Conservation (phyloP, 2,329 filamentous ascomycete species). For the Aspergillus neoniger region DNA sequence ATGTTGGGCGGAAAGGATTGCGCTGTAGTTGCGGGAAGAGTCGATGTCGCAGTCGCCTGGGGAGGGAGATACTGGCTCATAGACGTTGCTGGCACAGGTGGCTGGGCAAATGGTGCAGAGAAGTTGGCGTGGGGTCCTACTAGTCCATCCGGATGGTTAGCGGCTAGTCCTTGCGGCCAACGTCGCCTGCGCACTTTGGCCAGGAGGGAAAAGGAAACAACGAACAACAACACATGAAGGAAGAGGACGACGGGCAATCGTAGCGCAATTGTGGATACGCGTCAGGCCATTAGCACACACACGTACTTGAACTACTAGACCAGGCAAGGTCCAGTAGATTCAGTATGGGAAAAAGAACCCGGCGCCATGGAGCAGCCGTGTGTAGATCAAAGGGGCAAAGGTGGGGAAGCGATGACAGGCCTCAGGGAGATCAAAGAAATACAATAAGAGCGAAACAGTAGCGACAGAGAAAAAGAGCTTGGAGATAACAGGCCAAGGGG, state of each 20-base stretch:
- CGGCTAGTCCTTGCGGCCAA: constrained; percentile 16
- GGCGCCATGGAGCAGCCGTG: neutral
- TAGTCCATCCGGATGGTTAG: constrained; percentile 24
- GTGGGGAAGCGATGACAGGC: constrained; percentile 3
- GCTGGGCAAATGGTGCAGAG: constrained; percentile 38
- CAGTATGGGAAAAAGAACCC: neutral
- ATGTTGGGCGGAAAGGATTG: constrained; percentile 40
- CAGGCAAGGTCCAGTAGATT: constrained; percentile 1
- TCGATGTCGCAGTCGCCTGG: constrained; percentile 29
- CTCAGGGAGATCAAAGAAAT: neutral
- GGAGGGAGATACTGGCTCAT: constrained; percentile 36
- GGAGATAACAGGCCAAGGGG: constrained; percentile 11
- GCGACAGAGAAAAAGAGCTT: constrained; percentile 1
- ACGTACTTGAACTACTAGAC: neutral
- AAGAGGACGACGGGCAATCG: neutral
- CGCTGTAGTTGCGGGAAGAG: constrained; percentile 33
- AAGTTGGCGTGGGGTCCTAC: constrained; percentile 41
- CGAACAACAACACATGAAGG: neutral
- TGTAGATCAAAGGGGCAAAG: constrained; percentile 2
- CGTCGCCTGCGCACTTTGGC: constrained; percentile 5
- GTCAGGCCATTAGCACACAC: neutral
- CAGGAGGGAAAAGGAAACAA: neutral
- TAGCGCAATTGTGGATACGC: constrained; percentile 1
- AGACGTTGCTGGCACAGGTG: constrained; percentile 30
- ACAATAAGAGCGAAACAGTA: neutral